Base-by-base conservation (phyloP, 2,329 filamentous ascomycete genomes). In the Blastomyces parvus region DNA sequence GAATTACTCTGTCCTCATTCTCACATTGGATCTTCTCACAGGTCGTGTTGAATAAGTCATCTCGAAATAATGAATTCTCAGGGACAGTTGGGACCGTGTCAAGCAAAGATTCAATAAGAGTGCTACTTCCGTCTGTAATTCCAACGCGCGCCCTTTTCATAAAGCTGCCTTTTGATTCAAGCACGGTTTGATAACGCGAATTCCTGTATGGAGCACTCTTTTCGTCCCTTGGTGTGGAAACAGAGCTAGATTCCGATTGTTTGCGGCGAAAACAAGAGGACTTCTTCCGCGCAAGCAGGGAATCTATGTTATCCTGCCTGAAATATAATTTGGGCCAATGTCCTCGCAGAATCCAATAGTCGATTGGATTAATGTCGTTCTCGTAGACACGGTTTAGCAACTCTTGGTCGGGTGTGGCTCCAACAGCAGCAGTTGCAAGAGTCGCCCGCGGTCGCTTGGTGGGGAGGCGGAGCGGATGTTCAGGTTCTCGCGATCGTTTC, bases 111-210 rank as follows among this genome's bases (percentile, higher is more conserved):
- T n/a, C 6, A 48, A 62, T 74, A 74, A 65, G 76, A 78, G n/a
- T n/a, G n/a, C n/a, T n/a, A n/a, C n/a, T n/a, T 56, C 40, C 61
- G 19, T 73, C 62, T 6, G 68, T 69, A 33, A 78, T 69, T 13
- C 67, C 70, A 63, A 36, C 5, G 60, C 61, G 1, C n/a, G 70
- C 76, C 60, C 75, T 69, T 19, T 58, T 61, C 73, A 81, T 78
- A 63, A 74, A 79, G 66, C 72, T 77, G 36, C 77, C 76, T 63
- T 78, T 78, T 22, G 71, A 75, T 40, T 66, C 68, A 62, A 81
- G 78, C 0, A 77, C 56, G 17, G 62, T 70, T 65, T 68, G 60
- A 65, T 80, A 81, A 25, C 70, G 71, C 57, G 68, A 62, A 67
- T 76, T 68, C 65, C 67, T 57, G 62, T 79, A 79, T n/a, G 64